Percentiles rank a stretch among this genome's conserved stretches.
Conservation (phyloP, 2,329 filamentous ascomycete species). For the Escovopsis sp. region DNA sequence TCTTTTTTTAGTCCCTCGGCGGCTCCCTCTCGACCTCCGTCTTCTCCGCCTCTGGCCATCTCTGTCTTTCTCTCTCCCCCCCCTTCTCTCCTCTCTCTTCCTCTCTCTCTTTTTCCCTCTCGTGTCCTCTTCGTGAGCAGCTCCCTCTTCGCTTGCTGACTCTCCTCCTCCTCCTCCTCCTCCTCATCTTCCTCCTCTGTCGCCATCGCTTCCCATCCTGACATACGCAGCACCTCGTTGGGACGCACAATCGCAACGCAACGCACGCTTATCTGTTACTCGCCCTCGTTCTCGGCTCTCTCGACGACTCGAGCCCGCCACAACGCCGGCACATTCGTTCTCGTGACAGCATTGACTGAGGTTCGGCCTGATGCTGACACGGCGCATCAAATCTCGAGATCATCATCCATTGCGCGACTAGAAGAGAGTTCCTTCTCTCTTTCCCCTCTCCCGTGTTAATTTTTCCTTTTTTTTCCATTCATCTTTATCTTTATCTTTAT, state of each 20-base stretch:
- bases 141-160: too few species aligned
- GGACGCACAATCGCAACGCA: not conserved
- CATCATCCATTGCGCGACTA: not conserved
- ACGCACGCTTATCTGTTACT: conserved; percentile 1
- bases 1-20: not conserved
- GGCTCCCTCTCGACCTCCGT: too few species aligned
- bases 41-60: not conserved
- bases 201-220: too few species aligned
- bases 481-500: not conserved
- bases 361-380: not conserved
- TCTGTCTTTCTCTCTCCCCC: conserved; percentile 2
- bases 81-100: conserved; percentile 1
- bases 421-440: too few species aligned
- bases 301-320: not conserved
- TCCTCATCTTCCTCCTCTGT: too few species aligned
- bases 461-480: not conserved
- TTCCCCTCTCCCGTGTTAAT: too few species aligned
- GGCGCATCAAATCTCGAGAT: not conserved
- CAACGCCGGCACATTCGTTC: not conserved
- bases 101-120: conserved; percentile 2
- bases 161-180: too few species aligned
- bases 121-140: not conserved
- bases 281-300: conserved; percentile 1
- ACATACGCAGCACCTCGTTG: too few species aligned
- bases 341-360: not conserved